Conservation (phyloP, 1,284 basidiomycete species). For the Somion occarium region DNA sequence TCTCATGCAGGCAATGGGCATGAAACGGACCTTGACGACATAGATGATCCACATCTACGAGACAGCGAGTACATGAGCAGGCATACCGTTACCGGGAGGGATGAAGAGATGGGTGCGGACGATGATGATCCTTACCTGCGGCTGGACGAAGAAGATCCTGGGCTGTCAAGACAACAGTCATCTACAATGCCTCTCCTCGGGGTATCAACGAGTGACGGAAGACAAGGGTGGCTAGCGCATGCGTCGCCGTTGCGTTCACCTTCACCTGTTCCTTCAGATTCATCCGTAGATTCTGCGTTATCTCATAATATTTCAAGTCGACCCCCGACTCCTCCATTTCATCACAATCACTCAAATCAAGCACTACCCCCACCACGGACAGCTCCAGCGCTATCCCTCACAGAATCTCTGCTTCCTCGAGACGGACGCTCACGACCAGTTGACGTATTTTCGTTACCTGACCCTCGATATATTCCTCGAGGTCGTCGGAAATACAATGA, state of each 20-base stretch:
- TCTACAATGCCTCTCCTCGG: conserved; percentile 51
- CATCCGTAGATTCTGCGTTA: conserved; percentile 41
- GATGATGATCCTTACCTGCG: conserved; percentile 74
- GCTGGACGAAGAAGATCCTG: conserved; percentile 50
- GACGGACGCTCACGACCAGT: conserved; percentile 57
- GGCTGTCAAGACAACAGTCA: conserved; percentile 36
- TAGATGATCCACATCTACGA: conserved; percentile 67
- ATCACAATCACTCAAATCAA: conserved; percentile 9
- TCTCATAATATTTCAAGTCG: conserved; percentile 32
- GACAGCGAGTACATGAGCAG: conserved; percentile 24
- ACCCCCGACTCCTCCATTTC: conserved; percentile 20
- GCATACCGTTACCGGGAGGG: conserved; percentile 22
- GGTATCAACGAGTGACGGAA: conserved; percentile 32
- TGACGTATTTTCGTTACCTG: conserved; percentile 69
- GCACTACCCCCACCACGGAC: conserved; percentile 25
- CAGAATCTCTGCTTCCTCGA: conserved; percentile 67
- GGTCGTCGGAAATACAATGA: conserved; percentile 68
- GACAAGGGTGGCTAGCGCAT: conserved; percentile 69
- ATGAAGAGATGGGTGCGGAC: conserved; percentile 20
- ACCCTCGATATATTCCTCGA: conserved; percentile 59
- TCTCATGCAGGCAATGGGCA: conserved; percentile 47
- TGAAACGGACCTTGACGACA: conserved; percentile 58
- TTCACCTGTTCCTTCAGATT: conserved; percentile 40
- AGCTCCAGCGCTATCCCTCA: conserved; percentile 55
- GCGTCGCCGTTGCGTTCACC: conserved; percentile 47